Base-by-base conservation (phyloP, 805 yeast genomes). In the Monosporozyma yasuniensis region DNA sequence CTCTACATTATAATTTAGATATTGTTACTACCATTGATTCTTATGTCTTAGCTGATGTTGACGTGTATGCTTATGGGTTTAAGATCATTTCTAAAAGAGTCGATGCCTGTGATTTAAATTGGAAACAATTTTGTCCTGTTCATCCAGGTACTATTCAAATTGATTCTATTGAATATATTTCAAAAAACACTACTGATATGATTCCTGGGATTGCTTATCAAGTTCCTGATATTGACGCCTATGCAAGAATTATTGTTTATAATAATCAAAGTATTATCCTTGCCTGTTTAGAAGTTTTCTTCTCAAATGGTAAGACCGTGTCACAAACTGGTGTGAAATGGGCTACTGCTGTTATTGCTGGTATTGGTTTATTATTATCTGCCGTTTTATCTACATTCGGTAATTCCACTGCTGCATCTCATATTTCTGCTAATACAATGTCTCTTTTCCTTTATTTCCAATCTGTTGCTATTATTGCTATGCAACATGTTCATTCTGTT, bases 301-400 rank as follows among this genome's bases (percentile, higher is more conserved):
- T 87, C 63, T 62, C 83, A 19, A 88, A 88, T 62, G 88, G 90
- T 44, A 86, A 82, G 59, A 81, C 95, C 2, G 91, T 88, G 18
- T 71, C 86, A 45, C 96, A 87, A 63, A 74, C 78, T 1, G 87
- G 86, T 57, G 91, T 84, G 51, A 86, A 86, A 68, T 90, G 98
- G 98, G 96, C 88, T 42, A 87, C 96, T 23, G 97, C 96, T 1
- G 83, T 84, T 27, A 74, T 90, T 60, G 89, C 96, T 1, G 96
- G 96, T 56, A 68, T 86, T 37, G 96, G 96, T 18, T 68, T 90
- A 51, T 68, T 89, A 44, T 75, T 82, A 14, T 86, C 95, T n/a
- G 91, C 95, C 9, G 56, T 86, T 12, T 73, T 88, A 54, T 83
- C 95, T 4, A 78, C 93, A 5, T 83, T 85, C 64, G 96, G 96